Evolutionary conservation across 305 asterid genomes (phyloP).

Genomic region (Fraxinus ornus): DNA sequence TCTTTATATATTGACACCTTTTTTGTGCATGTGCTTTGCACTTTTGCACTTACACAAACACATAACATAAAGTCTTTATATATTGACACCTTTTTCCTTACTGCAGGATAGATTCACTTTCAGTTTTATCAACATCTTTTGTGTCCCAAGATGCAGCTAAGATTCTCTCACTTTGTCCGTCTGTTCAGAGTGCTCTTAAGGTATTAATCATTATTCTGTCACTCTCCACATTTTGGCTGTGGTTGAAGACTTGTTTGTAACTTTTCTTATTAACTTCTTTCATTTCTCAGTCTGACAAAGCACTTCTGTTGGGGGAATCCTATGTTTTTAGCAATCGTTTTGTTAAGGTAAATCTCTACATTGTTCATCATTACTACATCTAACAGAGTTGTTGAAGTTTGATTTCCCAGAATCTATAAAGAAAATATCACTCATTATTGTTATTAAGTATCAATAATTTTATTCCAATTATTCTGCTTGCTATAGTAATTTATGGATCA

Average conservation of each 20-base stretch:
- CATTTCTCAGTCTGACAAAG: slow-evolving; percentile 68
- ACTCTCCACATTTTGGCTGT: slow-evolving; percentile 21
- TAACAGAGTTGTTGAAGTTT: slow-evolving; percentile 19
- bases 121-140: slow-evolving; percentile 82
- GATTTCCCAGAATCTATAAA: slow-evolving; percentile 10
- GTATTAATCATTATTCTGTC: slow-evolving; percentile 35
- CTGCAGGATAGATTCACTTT: slow-evolving; percentile 87
- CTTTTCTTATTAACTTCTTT: slow-evolving; percentile 21
- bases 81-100: not conserved
- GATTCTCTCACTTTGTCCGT: slow-evolving; percentile 77
- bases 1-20: not conserved
- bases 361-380: not conserved
- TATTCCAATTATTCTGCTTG: not conserved
- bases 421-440: not conserved
- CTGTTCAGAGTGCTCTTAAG: slow-evolving; percentile 79
- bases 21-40: not conserved
- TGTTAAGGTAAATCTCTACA: slow-evolving; percentile 62
- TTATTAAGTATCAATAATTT: not conserved
- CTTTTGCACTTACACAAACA: not conserved
- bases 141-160: slow-evolving; percentile 77
- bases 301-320: slow-evolving; percentile 77
- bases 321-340: slow-evolving; percentile 70
- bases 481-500: slow-evolving; percentile 1
- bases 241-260: slow-evolving; percentile 11
- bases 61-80: not conserved